These are phyloP conservation scores for Micractinium sp. DNA, from an alignment of 139 green algal species.

Conservation along the genomic window DNA sequence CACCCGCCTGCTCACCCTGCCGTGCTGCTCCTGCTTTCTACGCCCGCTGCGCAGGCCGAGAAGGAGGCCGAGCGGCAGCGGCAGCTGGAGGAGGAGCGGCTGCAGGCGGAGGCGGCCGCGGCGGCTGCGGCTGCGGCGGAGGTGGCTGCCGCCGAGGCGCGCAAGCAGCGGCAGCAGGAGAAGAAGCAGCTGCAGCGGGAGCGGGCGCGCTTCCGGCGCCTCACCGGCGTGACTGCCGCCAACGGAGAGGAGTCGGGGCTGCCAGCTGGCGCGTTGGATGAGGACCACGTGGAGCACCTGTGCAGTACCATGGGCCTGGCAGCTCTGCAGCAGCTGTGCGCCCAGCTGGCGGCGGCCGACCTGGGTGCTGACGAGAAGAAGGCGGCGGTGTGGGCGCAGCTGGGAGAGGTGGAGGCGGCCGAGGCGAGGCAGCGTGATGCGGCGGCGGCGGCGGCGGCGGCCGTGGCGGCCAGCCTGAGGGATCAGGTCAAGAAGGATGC, in stretches of 20 bases:
- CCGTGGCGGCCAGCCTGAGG: conserved; percentile 22
- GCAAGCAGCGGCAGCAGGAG: conserved; percentile 78
- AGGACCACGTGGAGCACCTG: conserved; percentile 71
- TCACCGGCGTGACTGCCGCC: conserved; percentile 45
- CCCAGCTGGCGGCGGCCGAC: conserved; percentile 40
- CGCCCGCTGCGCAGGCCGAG: conserved; percentile 23
- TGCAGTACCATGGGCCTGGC: conserved; percentile 59
- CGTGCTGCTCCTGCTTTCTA: background rate
- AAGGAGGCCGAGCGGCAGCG: conserved; percentile 59
- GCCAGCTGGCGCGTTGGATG: conserved; percentile 17
- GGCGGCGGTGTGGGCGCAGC: background rate
- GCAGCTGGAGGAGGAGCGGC: conserved; percentile 40
- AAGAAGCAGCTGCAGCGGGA: conserved; percentile 90
- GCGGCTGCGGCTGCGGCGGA: conserved; percentile 53
- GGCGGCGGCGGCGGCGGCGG: conserved; percentile 33
- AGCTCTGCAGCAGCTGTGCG: conserved; percentile 51
- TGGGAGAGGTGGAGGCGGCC: conserved; percentile 22
- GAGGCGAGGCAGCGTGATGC: conserved; percentile 32
- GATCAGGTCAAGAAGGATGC: conserved; percentile 33
- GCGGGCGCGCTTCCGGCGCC: conserved; percentile 69
- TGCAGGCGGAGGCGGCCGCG: conserved; percentile 52
- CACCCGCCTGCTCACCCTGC: background rate
- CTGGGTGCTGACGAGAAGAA: conserved; percentile 15
- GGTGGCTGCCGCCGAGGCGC: conserved; percentile 54
- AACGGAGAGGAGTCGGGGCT: conserved; percentile 54